These are phyloP conservation scores for Nitzschia sp. DNA, from an alignment of 108 stramenopile genomes.

Conservation along the genomic window DNA sequence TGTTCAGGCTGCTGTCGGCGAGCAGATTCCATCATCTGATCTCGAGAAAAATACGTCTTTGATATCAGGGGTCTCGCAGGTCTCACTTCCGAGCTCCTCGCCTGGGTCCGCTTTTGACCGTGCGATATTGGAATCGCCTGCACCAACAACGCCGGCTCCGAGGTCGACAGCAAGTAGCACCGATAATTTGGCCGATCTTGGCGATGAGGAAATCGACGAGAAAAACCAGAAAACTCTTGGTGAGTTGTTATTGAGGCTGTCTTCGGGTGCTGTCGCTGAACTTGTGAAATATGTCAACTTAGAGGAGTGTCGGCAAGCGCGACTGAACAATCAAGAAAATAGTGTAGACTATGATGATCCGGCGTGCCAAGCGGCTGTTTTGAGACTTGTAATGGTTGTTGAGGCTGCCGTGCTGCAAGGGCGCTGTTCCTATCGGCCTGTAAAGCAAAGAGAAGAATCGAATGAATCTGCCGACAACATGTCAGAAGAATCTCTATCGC, in stretches of 20 bases:
- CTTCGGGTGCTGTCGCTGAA: conserved; percentile 64
- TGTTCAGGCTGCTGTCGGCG: conserved; percentile 1
- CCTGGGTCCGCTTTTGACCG: neutral
- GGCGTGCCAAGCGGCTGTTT: conserved; percentile 55
- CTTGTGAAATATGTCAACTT: conserved; percentile 63
- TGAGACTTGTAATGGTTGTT: conserved; percentile 72
- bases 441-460: neutral
- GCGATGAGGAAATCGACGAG: conserved; percentile 15
- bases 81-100: neutral
- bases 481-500: conserved; percentile 40
- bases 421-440: conserved; percentile 45
- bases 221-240: conserved; percentile 7
- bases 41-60: neutral
- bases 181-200: neutral
- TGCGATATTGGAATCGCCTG: neutral
- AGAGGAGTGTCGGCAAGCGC: conserved; percentile 49
- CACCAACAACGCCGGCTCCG: conserved; percentile 4
- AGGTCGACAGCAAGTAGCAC: neutral
- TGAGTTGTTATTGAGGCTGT: conserved; percentile 47
- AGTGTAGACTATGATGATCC: conserved; percentile 69
- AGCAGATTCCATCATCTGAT: neutral
- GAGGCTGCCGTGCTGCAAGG: conserved; percentile 78
- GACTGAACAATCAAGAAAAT: conserved; percentile 42
- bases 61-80: neutral
- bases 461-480: neutral